These are phyloP conservation scores for Kickxella alabastrina DNA, from an alignment of 192 early-diverging fungal genomes.

Conservation along the genomic window DNA sequence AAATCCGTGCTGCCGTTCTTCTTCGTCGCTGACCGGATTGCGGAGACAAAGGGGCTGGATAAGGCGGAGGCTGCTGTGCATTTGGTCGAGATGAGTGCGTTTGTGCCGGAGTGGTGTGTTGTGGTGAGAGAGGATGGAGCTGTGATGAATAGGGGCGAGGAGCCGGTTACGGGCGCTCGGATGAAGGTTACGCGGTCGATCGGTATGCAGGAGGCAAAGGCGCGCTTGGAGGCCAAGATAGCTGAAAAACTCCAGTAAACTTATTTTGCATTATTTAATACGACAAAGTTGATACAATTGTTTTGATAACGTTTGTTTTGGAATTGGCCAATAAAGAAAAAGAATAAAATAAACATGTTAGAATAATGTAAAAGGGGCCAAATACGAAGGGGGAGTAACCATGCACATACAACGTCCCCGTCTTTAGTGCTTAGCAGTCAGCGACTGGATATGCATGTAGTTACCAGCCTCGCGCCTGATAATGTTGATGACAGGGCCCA, in stretches of 20 bases:
- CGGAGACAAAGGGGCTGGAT: constrained; percentile 36
- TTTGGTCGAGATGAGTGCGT: constrained; percentile 14
- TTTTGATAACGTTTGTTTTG: too few relatives aligned
- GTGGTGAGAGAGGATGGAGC: constrained; percentile 9
- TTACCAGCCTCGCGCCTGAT: constrained; percentile 92
- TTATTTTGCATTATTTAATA: too few relatives aligned
- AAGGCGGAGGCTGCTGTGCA: constrained; percentile 12
- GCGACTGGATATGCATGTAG: constrained; percentile 62
- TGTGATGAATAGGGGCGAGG: background rate
- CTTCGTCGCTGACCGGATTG: constrained; percentile 39
- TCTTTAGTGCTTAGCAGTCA: constrained; percentile 18
- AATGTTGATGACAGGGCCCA: constrained; percentile 94
- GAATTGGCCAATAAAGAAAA: constrained; percentile 3
- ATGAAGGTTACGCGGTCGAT: constrained; percentile 22
- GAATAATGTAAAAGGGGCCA: constrained; percentile 1
- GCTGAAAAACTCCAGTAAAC: too few relatives aligned
- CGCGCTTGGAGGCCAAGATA: constrained; percentile 17
- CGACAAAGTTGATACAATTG: too few relatives aligned
- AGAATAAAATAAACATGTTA: constrained; percentile 4
- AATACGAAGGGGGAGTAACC: too few relatives aligned
- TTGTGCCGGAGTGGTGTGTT: constrained; percentile 47
- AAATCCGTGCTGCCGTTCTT: constrained; percentile 27
- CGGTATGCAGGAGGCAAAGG: constrained; percentile 34
- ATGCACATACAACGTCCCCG: too few relatives aligned
- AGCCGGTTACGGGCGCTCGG: constrained; percentile 21